Conservation (phyloP, 2,329 filamentous ascomycete species). For the Xylaria hypoxylon region DNA sequence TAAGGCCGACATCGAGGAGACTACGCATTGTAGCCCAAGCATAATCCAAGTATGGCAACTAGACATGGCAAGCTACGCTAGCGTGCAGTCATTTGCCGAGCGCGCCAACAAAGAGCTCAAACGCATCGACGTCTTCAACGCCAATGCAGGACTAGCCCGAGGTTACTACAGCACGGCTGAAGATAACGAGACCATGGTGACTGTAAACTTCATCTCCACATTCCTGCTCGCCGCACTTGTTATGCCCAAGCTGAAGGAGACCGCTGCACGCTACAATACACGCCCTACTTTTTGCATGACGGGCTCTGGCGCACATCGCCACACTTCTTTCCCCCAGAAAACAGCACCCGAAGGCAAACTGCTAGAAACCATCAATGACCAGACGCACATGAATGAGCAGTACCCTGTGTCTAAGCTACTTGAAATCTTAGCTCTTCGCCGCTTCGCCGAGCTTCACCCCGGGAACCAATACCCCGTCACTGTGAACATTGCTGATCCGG, state of each 20-base stretch:
- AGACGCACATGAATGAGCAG: constrained; percentile 15
- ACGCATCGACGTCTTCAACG: constrained; percentile 58
- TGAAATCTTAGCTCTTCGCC: constrained; percentile 46
- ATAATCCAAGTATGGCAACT: constrained; percentile 63
- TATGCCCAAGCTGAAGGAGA: constrained; percentile 63
- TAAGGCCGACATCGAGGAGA: constrained; percentile 52
- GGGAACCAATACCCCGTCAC: constrained; percentile 52
- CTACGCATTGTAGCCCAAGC: constrained; percentile 39
- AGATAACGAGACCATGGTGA: constrained; percentile 61
- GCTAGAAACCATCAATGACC: constrained; percentile 4
- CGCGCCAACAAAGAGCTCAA: constrained; percentile 52
- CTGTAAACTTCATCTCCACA: constrained; percentile 65
- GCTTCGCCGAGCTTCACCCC: constrained; percentile 38
- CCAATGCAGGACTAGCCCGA: constrained; percentile 57
- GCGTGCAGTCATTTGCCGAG: constrained; percentile 58
- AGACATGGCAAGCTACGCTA: constrained; percentile 61
- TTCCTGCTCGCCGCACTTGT: constrained; percentile 62
- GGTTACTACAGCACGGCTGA: constrained; percentile 53
- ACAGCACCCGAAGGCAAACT: constrained; percentile 36
- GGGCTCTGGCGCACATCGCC: constrained; percentile 46
- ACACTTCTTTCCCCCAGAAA: constrained; percentile 47
- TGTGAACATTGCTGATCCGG: constrained; percentile 65
- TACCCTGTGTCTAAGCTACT: constrained; percentile 52
- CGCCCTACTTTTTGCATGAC: constrained; percentile 48
- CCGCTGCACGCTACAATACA: constrained; percentile 42